phyloP scores from a whole-genome alignment of 306 rosid genomes.

The Abrus pulchellus region DNA sequence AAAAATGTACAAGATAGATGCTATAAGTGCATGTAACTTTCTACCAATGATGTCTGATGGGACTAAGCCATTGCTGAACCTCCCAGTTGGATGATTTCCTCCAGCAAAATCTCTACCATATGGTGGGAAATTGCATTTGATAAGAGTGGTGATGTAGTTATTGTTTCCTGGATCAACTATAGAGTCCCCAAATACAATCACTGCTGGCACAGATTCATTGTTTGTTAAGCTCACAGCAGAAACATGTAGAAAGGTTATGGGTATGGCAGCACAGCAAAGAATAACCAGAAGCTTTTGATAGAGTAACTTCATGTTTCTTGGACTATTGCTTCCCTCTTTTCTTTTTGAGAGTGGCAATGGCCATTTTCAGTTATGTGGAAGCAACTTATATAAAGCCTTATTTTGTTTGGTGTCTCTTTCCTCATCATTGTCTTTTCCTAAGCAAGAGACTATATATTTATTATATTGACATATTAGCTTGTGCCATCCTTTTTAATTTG shows the following conservation, averaged over 20 bases:
- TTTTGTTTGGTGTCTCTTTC: neutral
- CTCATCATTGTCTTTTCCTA: neutral
- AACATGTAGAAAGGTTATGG: conserved; percentile 32
- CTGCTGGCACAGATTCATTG: conserved; percentile 66
- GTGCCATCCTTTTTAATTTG: too few species aligned
- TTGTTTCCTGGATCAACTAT: conserved; percentile 86
- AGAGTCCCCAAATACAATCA: conserved; percentile 79
- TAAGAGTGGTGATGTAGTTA: conserved; percentile 57
- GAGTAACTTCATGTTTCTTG: conserved; percentile 31
- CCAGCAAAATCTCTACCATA: conserved; percentile 72
- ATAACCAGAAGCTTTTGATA: conserved; percentile 20
- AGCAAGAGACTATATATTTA: neutral
- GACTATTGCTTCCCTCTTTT: neutral
- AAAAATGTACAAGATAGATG: neutral
- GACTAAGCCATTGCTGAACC: conserved; percentile 77
- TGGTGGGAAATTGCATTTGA: conserved; percentile 73
- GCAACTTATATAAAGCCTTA: conserved; percentile 36
- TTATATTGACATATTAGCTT: too few species aligned
- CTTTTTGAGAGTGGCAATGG: conserved; percentile 9
- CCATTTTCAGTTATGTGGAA: conserved; percentile 21
- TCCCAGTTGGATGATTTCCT: conserved; percentile 64
- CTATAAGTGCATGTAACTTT: neutral
- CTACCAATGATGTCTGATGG: conserved; percentile 73
- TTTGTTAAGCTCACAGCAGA: conserved; percentile 38
- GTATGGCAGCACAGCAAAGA: conserved; percentile 17